phyloP scores from a whole-genome alignment of 805 yeast genomes.

The Nakazawaea ambrosiae region DNA sequence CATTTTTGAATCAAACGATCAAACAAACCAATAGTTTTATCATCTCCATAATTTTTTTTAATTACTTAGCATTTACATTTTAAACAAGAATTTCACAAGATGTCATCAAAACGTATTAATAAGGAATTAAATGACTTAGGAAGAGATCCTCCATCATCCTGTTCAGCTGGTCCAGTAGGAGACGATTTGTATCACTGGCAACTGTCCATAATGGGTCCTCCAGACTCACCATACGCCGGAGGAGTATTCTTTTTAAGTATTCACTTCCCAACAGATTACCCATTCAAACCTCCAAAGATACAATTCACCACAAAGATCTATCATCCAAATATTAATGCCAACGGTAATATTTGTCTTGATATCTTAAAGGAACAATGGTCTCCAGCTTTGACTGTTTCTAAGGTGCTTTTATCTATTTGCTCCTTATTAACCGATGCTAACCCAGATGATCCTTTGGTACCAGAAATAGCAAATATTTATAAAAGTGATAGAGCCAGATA shows the following conservation, averaged over 20 bases:
- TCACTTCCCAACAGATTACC: constrained; percentile 98
- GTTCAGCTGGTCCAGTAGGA: constrained; percentile 98
- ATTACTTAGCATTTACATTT: no score
- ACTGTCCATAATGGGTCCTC: constrained; percentile 98
- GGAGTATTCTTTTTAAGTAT: constrained; percentile 95
- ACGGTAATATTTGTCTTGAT: constrained; percentile 95
- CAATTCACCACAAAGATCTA: constrained; percentile 91
- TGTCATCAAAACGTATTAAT: constrained; percentile 94
- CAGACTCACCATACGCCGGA: constrained; percentile 75
- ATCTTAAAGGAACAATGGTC: constrained; percentile 98
- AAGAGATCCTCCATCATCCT: constrained; percentile 98
- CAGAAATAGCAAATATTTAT: constrained; percentile 95
- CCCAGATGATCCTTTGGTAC: constrained; percentile 98
- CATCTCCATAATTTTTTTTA: no score
- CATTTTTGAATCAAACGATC: no score
- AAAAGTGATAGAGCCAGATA: constrained; percentile 90
- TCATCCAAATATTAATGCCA: constrained; percentile 94
- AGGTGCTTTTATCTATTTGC: constrained; percentile 90
- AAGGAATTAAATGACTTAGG: constrained; percentile 94
- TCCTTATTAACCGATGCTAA: constrained; percentile 95
- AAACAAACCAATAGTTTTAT: no score
- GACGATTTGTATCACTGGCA: constrained; percentile 99
- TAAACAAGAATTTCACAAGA: constrained; percentile 18
- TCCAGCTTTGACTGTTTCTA: constrained; percentile 94
- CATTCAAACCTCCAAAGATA: constrained; percentile 96